These are phyloP conservation scores for Austropuccinia psidii DNA, from an alignment of 1,284 basidiomycete species.

Conservation along the genomic window DNA sequence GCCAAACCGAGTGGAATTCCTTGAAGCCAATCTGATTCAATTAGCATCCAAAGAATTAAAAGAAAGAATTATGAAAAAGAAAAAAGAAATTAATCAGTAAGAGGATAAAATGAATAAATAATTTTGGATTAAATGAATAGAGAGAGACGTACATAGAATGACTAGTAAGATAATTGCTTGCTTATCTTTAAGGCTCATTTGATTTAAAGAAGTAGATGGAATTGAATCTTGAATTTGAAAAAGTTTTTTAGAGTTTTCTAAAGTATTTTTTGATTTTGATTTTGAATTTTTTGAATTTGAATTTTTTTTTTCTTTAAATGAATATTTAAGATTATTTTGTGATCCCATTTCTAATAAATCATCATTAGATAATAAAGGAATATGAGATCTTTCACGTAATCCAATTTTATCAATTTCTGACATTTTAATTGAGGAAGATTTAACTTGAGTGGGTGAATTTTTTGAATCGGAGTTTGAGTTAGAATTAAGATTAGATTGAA, in stretches of 20 bases:
- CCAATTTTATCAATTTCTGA: too few species aligned
- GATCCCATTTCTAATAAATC: conserved; percentile 5
- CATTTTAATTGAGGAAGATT: too few species aligned
- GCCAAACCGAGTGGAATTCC: conserved; percentile 77
- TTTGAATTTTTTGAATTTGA: not conserved
- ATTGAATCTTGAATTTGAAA: conserved; percentile 42
- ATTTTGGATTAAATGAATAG: not conserved
- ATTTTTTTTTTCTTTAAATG: too few species aligned
- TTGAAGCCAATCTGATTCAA: conserved; percentile 70
- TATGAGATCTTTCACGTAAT: not conserved
- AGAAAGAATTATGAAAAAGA: not conserved
- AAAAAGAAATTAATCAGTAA: not conserved
- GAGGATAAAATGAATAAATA: not conserved
- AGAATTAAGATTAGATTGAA: too few species aligned
- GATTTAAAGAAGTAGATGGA: conserved; percentile 39
- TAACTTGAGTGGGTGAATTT: too few species aligned
- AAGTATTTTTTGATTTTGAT: not conserved
- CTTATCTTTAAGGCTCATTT: conserved; percentile 44
- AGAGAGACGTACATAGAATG: conserved; percentile 8
- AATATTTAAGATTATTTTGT: too few species aligned
- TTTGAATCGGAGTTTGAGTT: too few species aligned
- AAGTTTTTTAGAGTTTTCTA: not conserved
- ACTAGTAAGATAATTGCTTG: conserved; percentile 39
- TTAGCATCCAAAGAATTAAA: not conserved
- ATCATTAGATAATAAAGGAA: not conserved